Conservation (phyloP, 441 rosid genomes). For the Adansonia grandidieri region DNA sequence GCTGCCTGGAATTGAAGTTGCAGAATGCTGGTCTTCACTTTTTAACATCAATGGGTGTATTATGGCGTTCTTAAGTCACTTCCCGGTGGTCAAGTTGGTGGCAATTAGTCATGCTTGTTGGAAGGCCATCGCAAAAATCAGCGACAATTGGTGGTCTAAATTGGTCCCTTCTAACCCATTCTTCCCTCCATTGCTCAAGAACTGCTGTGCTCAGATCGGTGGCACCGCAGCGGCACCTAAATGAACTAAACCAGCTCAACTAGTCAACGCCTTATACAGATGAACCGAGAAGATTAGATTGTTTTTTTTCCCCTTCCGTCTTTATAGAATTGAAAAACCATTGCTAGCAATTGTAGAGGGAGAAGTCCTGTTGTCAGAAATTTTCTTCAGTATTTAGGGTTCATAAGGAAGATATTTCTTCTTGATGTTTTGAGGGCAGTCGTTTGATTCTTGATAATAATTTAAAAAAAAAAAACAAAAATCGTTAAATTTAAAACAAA, state of each 20-base stretch:
- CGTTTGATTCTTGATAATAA: background rate
- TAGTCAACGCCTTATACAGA: background rate
- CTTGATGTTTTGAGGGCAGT: background rate
- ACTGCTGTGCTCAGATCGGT: background rate
- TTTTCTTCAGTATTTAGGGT: background rate
- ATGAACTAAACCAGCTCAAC: background rate
- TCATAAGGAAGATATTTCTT: background rate
- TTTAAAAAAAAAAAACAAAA: background rate
- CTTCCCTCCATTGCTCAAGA: background rate
- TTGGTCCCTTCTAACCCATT: conserved; percentile 1
- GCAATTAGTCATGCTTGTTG: background rate
- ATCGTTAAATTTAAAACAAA: background rate
- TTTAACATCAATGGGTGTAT: background rate
- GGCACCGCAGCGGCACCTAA: background rate
- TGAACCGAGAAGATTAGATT: background rate
- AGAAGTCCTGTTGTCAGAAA: background rate
- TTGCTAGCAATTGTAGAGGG: background rate
- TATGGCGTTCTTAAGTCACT: background rate
- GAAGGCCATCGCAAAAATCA: background rate
- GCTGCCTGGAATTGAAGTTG: background rate
- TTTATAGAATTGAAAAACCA: background rate
- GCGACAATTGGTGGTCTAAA: background rate
- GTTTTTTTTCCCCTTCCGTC: background rate
- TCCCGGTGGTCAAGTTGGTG: background rate
- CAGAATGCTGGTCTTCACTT: background rate